Base-by-base conservation (phyloP, 257 asterid genomes). In the Eustoma russellianum region DNA sequence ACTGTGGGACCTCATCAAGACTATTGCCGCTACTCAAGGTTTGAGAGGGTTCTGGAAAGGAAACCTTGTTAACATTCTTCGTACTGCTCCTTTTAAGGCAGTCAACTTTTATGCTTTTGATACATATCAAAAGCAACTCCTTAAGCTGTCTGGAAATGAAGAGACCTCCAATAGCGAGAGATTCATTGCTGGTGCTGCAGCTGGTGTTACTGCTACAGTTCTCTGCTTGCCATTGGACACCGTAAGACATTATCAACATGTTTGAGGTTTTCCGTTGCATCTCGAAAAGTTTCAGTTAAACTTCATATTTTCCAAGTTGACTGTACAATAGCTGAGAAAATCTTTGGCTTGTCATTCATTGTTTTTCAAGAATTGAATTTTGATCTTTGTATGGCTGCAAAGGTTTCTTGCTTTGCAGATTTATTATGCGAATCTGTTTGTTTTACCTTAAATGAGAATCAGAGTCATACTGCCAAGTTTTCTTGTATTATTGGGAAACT, bases 41-140 rank as follows among this genome's bases (percentile, higher is more conserved):
- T 60, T 87, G 79, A 76, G 69, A 64, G 98, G 98, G 55, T 91
- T 91, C 70, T 91, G 98, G 98, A 91, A 82, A 62, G 98, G 98
- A 9, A 91, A 91, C 79, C 82, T 91, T 57, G 88, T 91, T 24
- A 91, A 91, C 68, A 73, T 91, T 50, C 94, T 91, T 15, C 96
- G 98, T 55, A 84, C 98, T 13, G 96, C 98, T 69, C 98, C 98
- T 52, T 91, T 91, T 77, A 91, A 91, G 84, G 96, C 98, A 1
- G 79, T 91, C 60, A 91, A 91, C 68, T 91, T 91, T 63, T 87
- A 73, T 54, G 91, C 98, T 15, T 91, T 72, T 51, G 98, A 91
- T 57, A 87, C 95, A 8, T 91, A 91, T 61, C 73, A 96, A 74
- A 91, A 87, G 75, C 94, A 87, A 77, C 86, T 91, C 40, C 79